Conservation (phyloP, 495 filamentous ascomycete species). For the Talaromyces stipitatus region DNA sequence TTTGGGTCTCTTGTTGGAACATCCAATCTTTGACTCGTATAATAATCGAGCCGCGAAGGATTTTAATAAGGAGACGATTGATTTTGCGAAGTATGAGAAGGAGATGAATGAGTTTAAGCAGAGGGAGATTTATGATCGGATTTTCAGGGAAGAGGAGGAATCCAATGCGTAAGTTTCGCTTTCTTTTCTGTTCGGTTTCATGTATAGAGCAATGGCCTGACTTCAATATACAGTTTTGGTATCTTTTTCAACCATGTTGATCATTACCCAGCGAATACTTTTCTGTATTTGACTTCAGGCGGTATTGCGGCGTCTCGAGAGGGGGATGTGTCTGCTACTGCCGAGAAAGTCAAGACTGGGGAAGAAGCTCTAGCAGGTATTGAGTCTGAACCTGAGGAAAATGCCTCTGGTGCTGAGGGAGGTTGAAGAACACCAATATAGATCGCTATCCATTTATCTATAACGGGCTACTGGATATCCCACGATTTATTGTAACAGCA, state of each 20-base stretch:
- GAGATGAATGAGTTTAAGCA: constrained; percentile 88
- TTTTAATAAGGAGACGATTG: constrained; percentile 56
- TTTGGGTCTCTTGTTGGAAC: constrained; percentile 78
- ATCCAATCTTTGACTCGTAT: constrained; percentile 82
- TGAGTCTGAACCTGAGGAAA: constrained; percentile 6
- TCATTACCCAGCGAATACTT: constrained; percentile 61
- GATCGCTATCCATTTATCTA: background rate
- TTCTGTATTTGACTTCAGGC: constrained; percentile 67
- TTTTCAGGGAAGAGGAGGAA: constrained; percentile 82
- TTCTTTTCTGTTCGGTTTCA: background rate
- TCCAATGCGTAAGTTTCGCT: constrained; percentile 55
- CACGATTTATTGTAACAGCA: background rate
- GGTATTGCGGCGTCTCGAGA: constrained; percentile 48
- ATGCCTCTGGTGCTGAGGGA: constrained; percentile 1
- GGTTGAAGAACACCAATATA: background rate
- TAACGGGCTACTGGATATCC: background rate
- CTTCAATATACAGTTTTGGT: constrained; percentile 50
- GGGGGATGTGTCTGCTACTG: background rate
- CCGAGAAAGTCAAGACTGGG: constrained; percentile 20
- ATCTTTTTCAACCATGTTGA: constrained; percentile 81
- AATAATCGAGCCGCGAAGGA: constrained; percentile 52
- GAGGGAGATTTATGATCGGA: constrained; percentile 81
- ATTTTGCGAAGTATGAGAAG: constrained; percentile 67
- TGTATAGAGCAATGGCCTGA: background rate
- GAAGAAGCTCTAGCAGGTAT: constrained; percentile 5